A percentile compares a stretch with the other conserved stretches of the same genome.
Conservation (phyloP, 1,284 basidiomycete genomes). For the Bjerkandera adusta region DNA sequence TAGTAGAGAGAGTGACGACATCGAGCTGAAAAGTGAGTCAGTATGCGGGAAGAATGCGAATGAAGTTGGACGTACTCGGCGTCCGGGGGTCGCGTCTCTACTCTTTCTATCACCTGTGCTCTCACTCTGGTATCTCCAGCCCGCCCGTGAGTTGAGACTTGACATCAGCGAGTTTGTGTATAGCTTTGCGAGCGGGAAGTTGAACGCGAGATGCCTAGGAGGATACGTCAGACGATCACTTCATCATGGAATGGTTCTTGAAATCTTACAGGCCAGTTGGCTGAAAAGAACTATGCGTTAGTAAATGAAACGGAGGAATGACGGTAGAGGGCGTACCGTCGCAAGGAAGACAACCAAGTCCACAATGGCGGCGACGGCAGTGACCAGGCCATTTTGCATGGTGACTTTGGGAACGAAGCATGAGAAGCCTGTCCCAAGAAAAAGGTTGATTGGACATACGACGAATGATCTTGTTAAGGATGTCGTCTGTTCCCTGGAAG, state of each 20-base stretch:
- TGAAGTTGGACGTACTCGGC: conserved; percentile 10
- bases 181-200: conserved; percentile 32
- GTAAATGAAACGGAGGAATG: neutral
- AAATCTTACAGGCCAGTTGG: conserved; percentile 14
- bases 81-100: conserved; percentile 1
- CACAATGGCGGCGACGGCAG: conserved; percentile 30
- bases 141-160: conserved; percentile 31
- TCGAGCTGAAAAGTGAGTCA: conserved; percentile 9
- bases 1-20: conserved; percentile 14
- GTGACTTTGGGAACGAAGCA: conserved; percentile 25
- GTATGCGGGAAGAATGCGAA: neutral
- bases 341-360: conserved; percentile 32
- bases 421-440: neutral
- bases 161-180: conserved; percentile 35
- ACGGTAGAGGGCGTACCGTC: conserved; percentile 21
- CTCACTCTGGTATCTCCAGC: conserved; percentile 27
- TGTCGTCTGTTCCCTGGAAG: conserved; percentile 32
- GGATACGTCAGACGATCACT: conserved; percentile 19
- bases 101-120: conserved; percentile 8
- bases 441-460: conserved; percentile 27
- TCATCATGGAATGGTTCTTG: neutral
- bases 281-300: neutral
- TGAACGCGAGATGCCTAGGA: conserved; percentile 31
- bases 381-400: conserved; percentile 34
- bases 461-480: conserved; percentile 40